Conservation (phyloP, 768 basidiomycete genomes). For the Paxillus rubicundulus region DNA sequence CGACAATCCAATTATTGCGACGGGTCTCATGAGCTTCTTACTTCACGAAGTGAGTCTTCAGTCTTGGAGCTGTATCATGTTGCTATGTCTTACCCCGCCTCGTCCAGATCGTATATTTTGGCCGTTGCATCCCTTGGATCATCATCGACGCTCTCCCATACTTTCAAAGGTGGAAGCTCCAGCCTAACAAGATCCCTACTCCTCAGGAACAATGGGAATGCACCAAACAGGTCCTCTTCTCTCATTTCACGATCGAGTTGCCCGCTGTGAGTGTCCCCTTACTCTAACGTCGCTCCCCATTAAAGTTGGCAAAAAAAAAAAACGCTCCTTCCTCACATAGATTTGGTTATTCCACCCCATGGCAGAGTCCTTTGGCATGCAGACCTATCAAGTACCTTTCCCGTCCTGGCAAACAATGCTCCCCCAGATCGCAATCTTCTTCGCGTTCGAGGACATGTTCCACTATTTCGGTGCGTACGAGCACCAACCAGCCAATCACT, state of each 20-base stretch:
- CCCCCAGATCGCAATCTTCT: conserved; percentile 83
- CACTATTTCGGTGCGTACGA: conserved; percentile 71
- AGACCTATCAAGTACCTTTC: conserved; percentile 92
- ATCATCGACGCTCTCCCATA: conserved; percentile 93
- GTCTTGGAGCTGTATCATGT: background rate
- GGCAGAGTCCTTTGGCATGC: conserved; percentile 84
- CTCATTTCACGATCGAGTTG: conserved; percentile 93
- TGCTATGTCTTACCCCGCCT: background rate
- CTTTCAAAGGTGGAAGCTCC: conserved; percentile 92
- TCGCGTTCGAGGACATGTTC: conserved; percentile 94
- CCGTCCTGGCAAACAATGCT: conserved; percentile 66
- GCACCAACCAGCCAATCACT: no score
- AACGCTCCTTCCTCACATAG: conserved; percentile 33
- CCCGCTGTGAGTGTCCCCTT: conserved; percentile 69
- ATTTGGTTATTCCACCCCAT: conserved; percentile 92
- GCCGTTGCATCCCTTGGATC: conserved; percentile 92
- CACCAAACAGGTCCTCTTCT: conserved; percentile 89
- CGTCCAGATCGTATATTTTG: conserved; percentile 89
- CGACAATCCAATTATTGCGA: conserved; percentile 88
- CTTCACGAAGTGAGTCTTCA: conserved; percentile 78
- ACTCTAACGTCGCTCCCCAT: no score
- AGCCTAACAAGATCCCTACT: conserved; percentile 81
- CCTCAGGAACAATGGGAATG: conserved; percentile 89
- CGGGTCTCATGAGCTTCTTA: conserved; percentile 88
- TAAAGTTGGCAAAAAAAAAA: background rate